These are phyloP conservation scores for Candida maesae DNA, from an alignment of 805 yeast species.

Conservation along the genomic window DNA sequence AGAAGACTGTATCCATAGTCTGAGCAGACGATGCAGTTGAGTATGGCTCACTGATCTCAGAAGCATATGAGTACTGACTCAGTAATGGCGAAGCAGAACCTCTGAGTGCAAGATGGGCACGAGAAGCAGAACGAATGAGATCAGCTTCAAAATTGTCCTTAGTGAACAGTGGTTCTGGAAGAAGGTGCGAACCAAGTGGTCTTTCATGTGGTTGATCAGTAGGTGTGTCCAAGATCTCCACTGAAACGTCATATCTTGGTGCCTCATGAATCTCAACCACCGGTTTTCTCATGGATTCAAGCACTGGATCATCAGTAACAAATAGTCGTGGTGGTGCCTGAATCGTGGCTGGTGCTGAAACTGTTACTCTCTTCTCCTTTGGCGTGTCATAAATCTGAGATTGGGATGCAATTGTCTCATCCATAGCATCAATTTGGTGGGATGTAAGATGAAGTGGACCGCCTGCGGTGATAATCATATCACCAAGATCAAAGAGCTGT, in stretches of 20 bases:
- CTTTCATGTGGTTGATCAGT: background rate
- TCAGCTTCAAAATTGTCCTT: conserved; percentile 22
- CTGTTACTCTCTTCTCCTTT: background rate
- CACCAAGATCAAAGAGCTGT: conserved; percentile 20
- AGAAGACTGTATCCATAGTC: conserved; percentile 12
- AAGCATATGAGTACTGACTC: conserved; percentile 25
- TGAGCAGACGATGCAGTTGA: conserved; percentile 12
- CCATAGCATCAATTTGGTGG: conserved; percentile 9
- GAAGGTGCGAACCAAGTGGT: conserved; percentile 20
- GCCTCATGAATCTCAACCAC: background rate
- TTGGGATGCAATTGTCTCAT: conserved; percentile 15
- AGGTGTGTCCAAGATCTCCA: background rate
- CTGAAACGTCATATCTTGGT: background rate
- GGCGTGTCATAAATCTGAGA: conserved; percentile 16
- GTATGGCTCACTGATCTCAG: conserved; percentile 25
- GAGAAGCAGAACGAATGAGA: conserved; percentile 11
- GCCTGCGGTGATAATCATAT: conserved; percentile 16
- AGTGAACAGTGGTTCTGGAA: conserved; percentile 15
- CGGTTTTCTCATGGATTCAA: background rate
- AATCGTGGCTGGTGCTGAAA: background rate
- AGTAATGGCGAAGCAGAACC: conserved; percentile 13
- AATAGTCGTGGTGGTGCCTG: no score
- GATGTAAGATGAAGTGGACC: conserved; percentile 11
- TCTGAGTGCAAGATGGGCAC: conserved; percentile 1
- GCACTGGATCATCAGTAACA: background rate